Percentiles rank a stretch among this genome's conserved stretches.
These are phyloP conservation scores for Aspergillus bridgeri DNA, from an alignment of 495 filamentous ascomycete genomes.

Conservation along the genomic window DNA sequence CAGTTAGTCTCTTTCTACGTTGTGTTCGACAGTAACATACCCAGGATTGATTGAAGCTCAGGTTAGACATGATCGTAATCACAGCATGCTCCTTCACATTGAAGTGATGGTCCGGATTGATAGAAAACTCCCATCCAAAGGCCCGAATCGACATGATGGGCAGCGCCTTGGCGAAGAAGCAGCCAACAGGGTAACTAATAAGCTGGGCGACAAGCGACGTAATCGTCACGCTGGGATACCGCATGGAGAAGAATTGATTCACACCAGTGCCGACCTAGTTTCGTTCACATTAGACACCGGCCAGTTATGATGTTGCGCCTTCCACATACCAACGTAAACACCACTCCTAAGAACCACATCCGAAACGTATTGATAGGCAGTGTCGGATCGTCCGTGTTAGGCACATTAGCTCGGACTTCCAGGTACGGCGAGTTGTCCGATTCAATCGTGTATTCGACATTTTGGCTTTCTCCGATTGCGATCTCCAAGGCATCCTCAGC, in stretches of 20 bases:
- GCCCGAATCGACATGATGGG: constrained; percentile 46
- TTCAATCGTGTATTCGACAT: constrained; percentile 14
- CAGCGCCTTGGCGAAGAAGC: constrained; percentile 29
- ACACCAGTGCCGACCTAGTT: constrained; percentile 41
- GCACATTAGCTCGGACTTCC: constrained; percentile 43
- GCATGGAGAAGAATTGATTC: constrained; percentile 62
- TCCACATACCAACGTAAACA: constrained; percentile 52
- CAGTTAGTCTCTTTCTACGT: background rate
- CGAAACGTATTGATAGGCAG: constrained; percentile 60
- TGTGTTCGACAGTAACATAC: background rate
- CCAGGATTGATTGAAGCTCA: constrained; percentile 25
- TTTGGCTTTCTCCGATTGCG: constrained; percentile 13
- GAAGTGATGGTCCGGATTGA: constrained; percentile 48
- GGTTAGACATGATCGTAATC: constrained; percentile 54
- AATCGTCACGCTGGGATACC: constrained; percentile 70
- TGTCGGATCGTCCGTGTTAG: constrained; percentile 50
- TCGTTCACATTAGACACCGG: background rate
- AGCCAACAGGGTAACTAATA: constrained; percentile 59
- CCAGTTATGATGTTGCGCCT: background rate
- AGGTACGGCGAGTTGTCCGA: constrained; percentile 40
- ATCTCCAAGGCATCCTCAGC: constrained; percentile 14
- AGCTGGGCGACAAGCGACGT: constrained; percentile 60
- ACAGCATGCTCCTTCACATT: constrained; percentile 53
- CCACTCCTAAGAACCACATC: constrained; percentile 59
- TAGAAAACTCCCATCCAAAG: constrained; percentile 46